Conservation (phyloP, 345 rosid genomes). For the Syzygium aqueum region DNA sequence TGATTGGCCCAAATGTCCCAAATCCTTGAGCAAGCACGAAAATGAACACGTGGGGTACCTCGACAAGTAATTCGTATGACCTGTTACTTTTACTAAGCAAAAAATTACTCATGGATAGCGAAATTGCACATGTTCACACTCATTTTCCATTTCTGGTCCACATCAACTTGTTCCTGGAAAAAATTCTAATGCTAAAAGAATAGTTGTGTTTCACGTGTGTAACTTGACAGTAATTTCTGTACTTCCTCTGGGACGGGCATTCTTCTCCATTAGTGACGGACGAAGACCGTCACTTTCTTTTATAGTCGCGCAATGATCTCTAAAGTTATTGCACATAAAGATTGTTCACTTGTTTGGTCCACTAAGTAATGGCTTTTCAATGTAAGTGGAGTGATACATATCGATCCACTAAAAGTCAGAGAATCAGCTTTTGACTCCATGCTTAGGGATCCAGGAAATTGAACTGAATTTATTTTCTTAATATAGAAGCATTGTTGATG, state of each 20-base stretch:
- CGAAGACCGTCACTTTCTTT: not conserved
- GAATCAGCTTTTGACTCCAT: not conserved
- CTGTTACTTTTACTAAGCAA: not conserved
- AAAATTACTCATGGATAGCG: not conserved
- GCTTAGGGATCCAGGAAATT: not conserved
- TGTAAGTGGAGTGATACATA: not conserved
- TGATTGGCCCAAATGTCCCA: not conserved
- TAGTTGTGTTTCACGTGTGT: not conserved
- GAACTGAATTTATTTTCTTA: not conserved
- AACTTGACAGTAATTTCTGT: not conserved
- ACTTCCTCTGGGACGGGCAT: not conserved
- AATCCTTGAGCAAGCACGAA: not conserved
- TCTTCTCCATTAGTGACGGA: not conserved
- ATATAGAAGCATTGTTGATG: not conserved
- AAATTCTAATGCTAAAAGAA: not conserved
- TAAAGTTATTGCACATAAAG: not conserved
- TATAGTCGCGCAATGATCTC: not conserved
- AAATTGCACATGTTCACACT: not conserved
- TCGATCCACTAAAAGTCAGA: not conserved
- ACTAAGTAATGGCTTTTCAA: not conserved
- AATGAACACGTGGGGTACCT: not conserved
- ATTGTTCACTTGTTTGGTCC: not conserved
- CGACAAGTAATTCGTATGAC: not conserved
- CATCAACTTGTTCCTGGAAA: not conserved
- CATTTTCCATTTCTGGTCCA: not conserved